Percentiles rank a stretch among this genome's conserved stretches.
phyloP scores from a whole-genome alignment of 768 basidiomycete species.

The Lentinula boryana region DNA sequence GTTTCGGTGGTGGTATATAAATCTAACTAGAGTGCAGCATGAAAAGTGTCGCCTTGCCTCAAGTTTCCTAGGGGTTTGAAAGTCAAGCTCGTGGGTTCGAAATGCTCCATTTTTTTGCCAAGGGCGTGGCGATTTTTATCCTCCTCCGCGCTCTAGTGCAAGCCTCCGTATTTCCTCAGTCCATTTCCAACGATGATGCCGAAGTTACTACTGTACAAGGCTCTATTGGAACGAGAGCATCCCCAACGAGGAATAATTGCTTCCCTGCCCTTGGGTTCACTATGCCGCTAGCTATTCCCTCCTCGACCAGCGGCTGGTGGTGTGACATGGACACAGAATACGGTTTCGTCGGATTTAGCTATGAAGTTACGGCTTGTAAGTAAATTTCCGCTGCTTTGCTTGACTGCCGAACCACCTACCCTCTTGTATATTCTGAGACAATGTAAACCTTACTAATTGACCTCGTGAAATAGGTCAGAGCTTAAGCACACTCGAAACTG shows the following conservation, averaged over 20 bases:
- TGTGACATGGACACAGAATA: constrained; percentile 60
- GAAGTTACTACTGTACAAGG: neutral
- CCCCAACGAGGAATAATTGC: neutral
- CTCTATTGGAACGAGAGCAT: neutral
- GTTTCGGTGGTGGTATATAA: no score
- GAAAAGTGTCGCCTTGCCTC: no score
- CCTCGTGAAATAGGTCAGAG: constrained; percentile 45
- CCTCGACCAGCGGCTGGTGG: constrained; percentile 52
- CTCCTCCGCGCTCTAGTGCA: neutral
- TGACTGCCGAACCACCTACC: neutral
- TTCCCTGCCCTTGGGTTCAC: constrained; percentile 28
- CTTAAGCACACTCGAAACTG: constrained; percentile 35
- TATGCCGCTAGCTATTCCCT: constrained; percentile 48
- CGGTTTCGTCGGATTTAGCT: constrained; percentile 74
- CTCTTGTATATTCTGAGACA: neutral
- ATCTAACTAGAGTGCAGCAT: no score
- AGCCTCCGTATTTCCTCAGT: neutral
- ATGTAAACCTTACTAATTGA: constrained; percentile 2
- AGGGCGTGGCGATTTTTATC: neutral
- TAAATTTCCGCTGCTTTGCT: neutral
- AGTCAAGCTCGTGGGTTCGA: neutral
- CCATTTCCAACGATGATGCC: neutral
- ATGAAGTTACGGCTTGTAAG: constrained; percentile 63
- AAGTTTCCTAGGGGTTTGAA: no score
- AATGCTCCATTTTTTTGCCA: neutral